Evolutionary conservation across 805 yeast species (phyloP), one percentile per base, ranked within the genome.

Genomic region (Hanseniaspora mollemarum): DNA sequence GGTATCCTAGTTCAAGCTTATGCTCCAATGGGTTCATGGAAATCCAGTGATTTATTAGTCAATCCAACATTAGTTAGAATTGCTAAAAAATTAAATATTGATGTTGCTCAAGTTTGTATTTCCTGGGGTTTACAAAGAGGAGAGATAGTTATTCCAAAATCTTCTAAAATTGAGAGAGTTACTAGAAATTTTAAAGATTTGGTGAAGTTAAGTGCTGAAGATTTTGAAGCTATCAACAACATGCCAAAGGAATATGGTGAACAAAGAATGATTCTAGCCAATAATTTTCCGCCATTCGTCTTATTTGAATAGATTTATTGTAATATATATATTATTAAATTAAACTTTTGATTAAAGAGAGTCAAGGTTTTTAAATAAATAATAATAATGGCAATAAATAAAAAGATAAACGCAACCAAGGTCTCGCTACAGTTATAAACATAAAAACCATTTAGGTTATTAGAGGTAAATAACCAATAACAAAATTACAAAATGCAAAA

Each of bases 11-110:
- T 85, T 56, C 83, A 83, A 46, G 94, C 80, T 16, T 84, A 85
- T 70, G 83, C 92, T 12, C 79, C 90, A 13, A 83, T 85, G 60
- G 94, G 94, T 36, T 90, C 92, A 22, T 83, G 80, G 66, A 80
- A 88, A 3, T 84, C 81, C 67, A 59, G 82, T 53, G 94, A 83
- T 64, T 64, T 83, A 61, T 63, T 76, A 53, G 60, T 64, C 26
- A 72, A 78, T 56, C 69, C 66, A 21, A 61, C 65, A 4, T 58
- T 80, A 16, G 53, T 59, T 2, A 65, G 64, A 5, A 57, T 78
- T 33, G 77, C 81, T 8, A 60, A 71, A n/a, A 43, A 43, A 32
- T 46, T 58, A 35, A 54, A 54, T 25, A 65, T 62, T n/a, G 60
- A 62, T 9, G 71, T 80, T 3, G 81, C 80, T 9, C 72, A 73